A percentile compares a stretch with the other conserved stretches of the same genome.
Evolutionary conservation across 805 yeast species (phyloP).

Genomic region (Spathaspora arborariae): DNA sequence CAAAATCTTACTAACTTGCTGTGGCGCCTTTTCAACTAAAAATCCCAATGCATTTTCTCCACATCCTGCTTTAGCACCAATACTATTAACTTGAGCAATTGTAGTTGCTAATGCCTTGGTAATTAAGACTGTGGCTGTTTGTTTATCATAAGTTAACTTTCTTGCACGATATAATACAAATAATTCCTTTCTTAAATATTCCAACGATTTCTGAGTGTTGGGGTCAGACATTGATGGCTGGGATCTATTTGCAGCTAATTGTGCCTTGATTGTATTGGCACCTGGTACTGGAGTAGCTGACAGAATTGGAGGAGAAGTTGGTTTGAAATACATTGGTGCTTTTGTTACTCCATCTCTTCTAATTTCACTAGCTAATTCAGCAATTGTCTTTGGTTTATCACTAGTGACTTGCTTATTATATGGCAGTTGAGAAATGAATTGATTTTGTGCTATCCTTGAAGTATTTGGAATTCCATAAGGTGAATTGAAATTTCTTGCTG

Average conservation of each 20-base stretch:
- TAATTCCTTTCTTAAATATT: slow-evolving; percentile 82
- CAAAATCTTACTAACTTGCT: slow-evolving; percentile 71
- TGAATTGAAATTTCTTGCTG: slow-evolving; percentile 21
- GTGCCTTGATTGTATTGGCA: slow-evolving; percentile 37
- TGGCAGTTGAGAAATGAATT: slow-evolving; percentile 9
- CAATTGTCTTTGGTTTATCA: slow-evolving; percentile 35
- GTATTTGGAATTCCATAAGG: slow-evolving; percentile 22
- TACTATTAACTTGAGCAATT: slow-evolving; percentile 83
- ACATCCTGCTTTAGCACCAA: slow-evolving; percentile 81
- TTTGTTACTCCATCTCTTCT: slow-evolving; percentile 30
- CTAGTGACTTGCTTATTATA: slow-evolving; percentile 7
- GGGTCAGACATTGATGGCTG: slow-evolving; percentile 10
- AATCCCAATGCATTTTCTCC: slow-evolving; percentile 75
- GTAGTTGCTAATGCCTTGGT: slow-evolving; percentile 93
- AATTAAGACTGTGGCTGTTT: slow-evolving; percentile 75
- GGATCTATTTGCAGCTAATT: slow-evolving; percentile 45
- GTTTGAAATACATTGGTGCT: slow-evolving; percentile 33
- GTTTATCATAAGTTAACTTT: slow-evolving; percentile 66
- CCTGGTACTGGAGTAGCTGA: slow-evolving; percentile 7
- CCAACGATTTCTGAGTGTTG: slow-evolving; percentile 56
- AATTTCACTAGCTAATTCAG: slow-evolving; percentile 40
- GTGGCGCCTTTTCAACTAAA: slow-evolving; percentile 76
- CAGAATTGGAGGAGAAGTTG: slow-evolving; percentile 8
- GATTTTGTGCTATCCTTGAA: slow-evolving; percentile 18
- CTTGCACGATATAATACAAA: slow-evolving; percentile 75